Conservation (phyloP, 2,329 filamentous ascomycete species). For the Colletotrichum echinochloae region DNA sequence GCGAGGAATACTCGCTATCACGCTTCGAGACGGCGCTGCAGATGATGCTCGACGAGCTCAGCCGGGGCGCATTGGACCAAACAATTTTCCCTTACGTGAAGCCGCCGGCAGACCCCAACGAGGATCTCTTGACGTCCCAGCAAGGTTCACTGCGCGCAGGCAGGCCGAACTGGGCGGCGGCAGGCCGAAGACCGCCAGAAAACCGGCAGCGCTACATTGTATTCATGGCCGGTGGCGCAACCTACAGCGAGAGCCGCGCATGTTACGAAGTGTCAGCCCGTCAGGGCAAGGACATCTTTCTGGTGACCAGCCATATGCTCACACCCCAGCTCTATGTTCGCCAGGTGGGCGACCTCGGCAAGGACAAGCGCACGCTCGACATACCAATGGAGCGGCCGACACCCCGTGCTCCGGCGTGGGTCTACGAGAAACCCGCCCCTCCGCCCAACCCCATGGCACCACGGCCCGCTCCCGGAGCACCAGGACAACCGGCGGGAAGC, state of each 20-base stretch:
- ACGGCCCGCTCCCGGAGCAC: conserved; percentile 46
- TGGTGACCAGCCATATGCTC: conserved; percentile 93
- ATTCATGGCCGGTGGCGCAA: conserved; percentile 95
- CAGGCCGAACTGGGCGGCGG: conserved; percentile 95
- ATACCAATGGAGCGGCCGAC: conserved; percentile 85
- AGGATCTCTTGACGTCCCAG: conserved; percentile 66
- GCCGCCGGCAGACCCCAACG: conserved; percentile 73
- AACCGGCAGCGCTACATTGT: conserved; percentile 92
- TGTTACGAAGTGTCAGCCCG: conserved; percentile 88
- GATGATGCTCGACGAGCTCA: conserved; percentile 81
- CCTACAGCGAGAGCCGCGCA: conserved; percentile 87
- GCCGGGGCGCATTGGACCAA: conserved; percentile 75
- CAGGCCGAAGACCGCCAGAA: conserved; percentile 77
- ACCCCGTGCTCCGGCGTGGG: conserved; percentile 84
- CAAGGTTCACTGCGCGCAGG: conserved; percentile 87
- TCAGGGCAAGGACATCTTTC: conserved; percentile 83
- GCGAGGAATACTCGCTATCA: conserved; percentile 86
- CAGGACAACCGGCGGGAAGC: conserved; percentile 41
- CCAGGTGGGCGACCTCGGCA: conserved; percentile 83
- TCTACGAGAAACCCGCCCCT: conserved; percentile 80
- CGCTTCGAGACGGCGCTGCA: conserved; percentile 87
- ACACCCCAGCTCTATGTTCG: conserved; percentile 85
- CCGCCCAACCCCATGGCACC: conserved; percentile 56
- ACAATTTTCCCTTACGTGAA: conserved; percentile 78
- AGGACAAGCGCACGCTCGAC: conserved; percentile 79